Base-by-base conservation (phyloP, 805 yeast genomes). In the Barnettozyma populi region DNA sequence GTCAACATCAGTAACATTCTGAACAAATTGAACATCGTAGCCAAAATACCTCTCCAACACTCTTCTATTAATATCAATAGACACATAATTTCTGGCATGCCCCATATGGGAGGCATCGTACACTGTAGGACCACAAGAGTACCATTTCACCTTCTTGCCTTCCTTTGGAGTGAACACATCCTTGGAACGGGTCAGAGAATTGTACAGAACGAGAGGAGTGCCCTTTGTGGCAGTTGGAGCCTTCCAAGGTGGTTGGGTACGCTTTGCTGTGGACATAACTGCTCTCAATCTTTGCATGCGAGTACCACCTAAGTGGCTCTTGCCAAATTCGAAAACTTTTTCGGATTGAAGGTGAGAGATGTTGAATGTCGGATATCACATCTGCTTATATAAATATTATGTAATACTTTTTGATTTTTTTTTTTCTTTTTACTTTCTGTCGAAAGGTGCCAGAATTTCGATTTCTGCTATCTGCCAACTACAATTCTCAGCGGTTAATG, bases 61-160 rank as follows among this genome's bases (percentile, higher is more conserved):
- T 57, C 99, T 78, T 65, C 99, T 81, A 64, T 90, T 86, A 63
- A 94, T 89, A 66, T 94, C 99, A 45, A 86, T 87, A 9, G 96
- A 80, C 43, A 94, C 98, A 61, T 94, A 94, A 69, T 94, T 94
- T 67, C 99, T 76, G 13, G 99, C 99, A 66, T 94, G 99, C 20
- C 99, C 99, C 97, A 94, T 90, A 63, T 94, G 99, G 45, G 90
- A 80, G 31, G 94, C 81, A 67, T 94, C 96, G 63, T 94, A 94
- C 14, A 94, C 99, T 0, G 99, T 94, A 11, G 99, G 99, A 6
- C 99, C 99, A 76, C 99, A 94, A 49, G 90, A 86, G 71, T 94
- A 94, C 99, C 99, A 94, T 1, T 90, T 77, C 43, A 94, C 86
- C 50, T 76, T 78, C 51, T 78, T 77, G 2, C 78, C 77, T 24